Evolutionary conservation across 129 eudicot genomes (phyloP).

Genomic region (Flaveria brownii): DNA sequence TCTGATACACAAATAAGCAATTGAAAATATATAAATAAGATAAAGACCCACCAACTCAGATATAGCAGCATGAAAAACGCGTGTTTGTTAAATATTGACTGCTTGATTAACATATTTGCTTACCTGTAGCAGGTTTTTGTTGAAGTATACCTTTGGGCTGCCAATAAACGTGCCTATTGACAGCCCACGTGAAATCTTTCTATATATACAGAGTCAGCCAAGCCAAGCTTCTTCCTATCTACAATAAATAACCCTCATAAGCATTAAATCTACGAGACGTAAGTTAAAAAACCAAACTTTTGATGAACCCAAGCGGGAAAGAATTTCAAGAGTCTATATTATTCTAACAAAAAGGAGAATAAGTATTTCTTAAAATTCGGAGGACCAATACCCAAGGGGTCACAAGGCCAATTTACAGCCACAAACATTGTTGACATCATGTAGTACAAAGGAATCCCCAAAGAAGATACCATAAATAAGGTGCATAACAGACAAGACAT

Average conservation of each 20-base stretch:
- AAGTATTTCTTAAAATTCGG: constrained; percentile 10
- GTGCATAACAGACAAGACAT: constrained; percentile 11
- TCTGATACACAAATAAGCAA: constrained; percentile 34
- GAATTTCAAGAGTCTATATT: constrained; percentile 17
- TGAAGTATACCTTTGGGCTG: constrained; percentile 43
- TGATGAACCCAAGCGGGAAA: constrained; percentile 11
- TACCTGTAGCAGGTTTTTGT: constrained; percentile 41
- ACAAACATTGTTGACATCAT: constrained; percentile 18
- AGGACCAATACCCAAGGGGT: constrained; percentile 11
- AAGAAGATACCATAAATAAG: constrained; percentile 29
- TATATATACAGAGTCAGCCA: constrained; percentile 33
- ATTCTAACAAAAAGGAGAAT: constrained; percentile 8
- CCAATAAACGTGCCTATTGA: constrained; percentile 48
- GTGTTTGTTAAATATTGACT: constrained; percentile 30
- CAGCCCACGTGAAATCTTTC: constrained; percentile 36
- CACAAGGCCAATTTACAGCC: constrained; percentile 24
- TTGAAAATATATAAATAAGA: constrained; percentile 18
- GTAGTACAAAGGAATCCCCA: constrained; percentile 32
- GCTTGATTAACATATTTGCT: constrained; percentile 12
- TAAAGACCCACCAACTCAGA: constrained; percentile 31
- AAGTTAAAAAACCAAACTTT: constrained; percentile 7
- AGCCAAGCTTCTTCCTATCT: constrained; percentile 37
- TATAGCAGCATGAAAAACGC: constrained; percentile 13
- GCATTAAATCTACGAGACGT: constrained; percentile 15
- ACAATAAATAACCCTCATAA: constrained; percentile 21